Base-by-base conservation (phyloP, 2,329 filamentous ascomycete species). In the Xylaria sp. region DNA sequence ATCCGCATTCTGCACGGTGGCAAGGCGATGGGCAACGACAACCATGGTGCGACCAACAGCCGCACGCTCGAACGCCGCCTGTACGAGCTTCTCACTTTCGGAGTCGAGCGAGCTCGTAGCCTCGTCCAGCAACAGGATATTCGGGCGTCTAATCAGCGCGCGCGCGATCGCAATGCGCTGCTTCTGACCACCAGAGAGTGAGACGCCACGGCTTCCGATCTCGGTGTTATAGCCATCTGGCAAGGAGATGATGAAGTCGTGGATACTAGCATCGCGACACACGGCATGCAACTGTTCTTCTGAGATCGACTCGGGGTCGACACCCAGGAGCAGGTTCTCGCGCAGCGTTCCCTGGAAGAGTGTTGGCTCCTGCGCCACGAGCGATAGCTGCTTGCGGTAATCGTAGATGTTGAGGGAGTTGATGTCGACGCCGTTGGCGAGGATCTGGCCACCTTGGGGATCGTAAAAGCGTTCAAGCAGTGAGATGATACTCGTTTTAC, bases 1-100 rank as follows among this genome's bases (percentile, higher is more conserved):
- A 71, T 93, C 86, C 1, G 89, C 88, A 66, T 92, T 88, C 72
- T 90, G 89, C 18, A 92, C 85, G 10, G 88, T 93, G 0, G 87
- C 87, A 53, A 93, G 77, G 11, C 90, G 79, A 71, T 93, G 90
- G 1, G 90, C 90, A 9, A 94, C 89, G 2, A 89, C 88, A 2
- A 94, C 78, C 62, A 89, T 90, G 1, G 90, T 86, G 6, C 82
- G 75, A 2, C 82, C 82, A 63, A 79, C 78, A 2, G 79, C 80
- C 0, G 84, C 85, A 48, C 78, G 78, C 76, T 91, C 86, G 68
- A 92, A 84, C 0, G 88, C 88, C 0, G 76, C 78, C 72, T 92
- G 83, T 3, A 85, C 82, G n/a, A 84, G 75, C 70, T 82, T 79
- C 72, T 72, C 70, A 66, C 71, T 73, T 67, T 84, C 82, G 49